These are phyloP conservation scores for Trichoderma atrobrunneum DNA, from an alignment of 2,329 filamentous ascomycete genomes.

Conservation along the genomic window DNA sequence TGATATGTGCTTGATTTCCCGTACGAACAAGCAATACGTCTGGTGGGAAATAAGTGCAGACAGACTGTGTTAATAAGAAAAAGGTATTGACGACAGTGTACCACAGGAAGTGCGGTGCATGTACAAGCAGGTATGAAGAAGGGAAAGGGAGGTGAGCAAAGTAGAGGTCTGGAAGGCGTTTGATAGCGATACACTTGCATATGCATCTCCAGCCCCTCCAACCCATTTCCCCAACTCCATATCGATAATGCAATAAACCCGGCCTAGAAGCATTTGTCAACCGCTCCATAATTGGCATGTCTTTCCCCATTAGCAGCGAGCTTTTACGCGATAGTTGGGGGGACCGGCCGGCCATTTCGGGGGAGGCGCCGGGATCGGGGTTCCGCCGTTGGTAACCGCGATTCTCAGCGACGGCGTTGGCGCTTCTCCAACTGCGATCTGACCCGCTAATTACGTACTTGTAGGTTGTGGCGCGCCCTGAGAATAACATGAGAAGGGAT, in stretches of 20 bases:
- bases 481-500: not conserved
- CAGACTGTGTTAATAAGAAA: not conserved
- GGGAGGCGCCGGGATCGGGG: constrained; percentile 20
- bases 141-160: constrained; percentile 5
- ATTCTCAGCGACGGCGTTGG: not conserved
- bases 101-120: not conserved
- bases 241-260: constrained; percentile 6
- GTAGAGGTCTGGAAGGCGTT: not conserved
- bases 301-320: not conserved
- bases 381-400: constrained; percentile 19
- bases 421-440: not conserved
- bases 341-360: not conserved
- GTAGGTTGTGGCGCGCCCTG: constrained; percentile 6
- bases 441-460: constrained; percentile 2
- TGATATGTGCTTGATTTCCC: not conserved
- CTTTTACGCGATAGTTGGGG: constrained; percentile 9
- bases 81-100: not conserved
- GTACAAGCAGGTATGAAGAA: not conserved
- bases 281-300: constrained; percentile 1
- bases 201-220: not conserved
- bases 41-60: not conserved
- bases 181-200: constrained; percentile 6
- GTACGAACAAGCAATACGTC: not conserved
- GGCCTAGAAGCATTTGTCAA: constrained; percentile 13
- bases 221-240: not conserved